A percentile compares a stretch with the other conserved stretches of the same genome.
Evolutionary conservation across 805 yeast genomes (phyloP).

Genomic region (Ogataea paraovalis): DNA sequence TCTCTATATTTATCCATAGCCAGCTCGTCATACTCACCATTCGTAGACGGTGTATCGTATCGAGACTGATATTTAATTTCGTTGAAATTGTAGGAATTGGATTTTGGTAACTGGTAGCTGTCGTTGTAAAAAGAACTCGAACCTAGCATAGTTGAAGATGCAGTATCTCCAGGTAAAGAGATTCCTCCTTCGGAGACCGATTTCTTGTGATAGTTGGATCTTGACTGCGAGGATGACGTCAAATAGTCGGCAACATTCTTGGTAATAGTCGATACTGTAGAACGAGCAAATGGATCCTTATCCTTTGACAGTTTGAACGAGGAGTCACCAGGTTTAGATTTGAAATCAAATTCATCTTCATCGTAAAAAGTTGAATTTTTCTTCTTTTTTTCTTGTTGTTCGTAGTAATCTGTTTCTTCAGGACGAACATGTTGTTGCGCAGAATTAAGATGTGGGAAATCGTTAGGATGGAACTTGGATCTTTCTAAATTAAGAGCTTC

Average conservation of each 20-base stretch:
- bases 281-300: constrained; percentile 19
- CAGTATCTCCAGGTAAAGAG: neutral
- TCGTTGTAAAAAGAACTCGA: neutral
- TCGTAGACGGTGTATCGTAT: neutral
- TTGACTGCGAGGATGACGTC: neutral
- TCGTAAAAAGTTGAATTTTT: constrained; percentile 15
- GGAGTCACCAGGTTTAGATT: neutral
- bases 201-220: constrained; percentile 8
- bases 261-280: constrained; percentile 17
- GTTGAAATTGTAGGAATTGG: constrained; percentile 1
- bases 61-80: neutral
- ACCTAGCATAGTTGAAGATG: neutral
- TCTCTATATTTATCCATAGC: neutral
- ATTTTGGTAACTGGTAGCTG: neutral
- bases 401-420: neutral
- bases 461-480: constrained; percentile 14
- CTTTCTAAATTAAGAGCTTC: constrained; percentile 11
- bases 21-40: neutral
- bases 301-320: constrained; percentile 8
- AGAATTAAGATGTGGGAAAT: neutral
- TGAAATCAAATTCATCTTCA: constrained; percentile 11
- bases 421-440: neutral
- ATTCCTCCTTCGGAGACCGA: constrained; percentile 1
- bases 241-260: constrained; percentile 16
- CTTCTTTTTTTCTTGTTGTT: neutral